Evolutionary conservation across 306 rosid species (phyloP).

Genomic region (Vicia villosa): DNA sequence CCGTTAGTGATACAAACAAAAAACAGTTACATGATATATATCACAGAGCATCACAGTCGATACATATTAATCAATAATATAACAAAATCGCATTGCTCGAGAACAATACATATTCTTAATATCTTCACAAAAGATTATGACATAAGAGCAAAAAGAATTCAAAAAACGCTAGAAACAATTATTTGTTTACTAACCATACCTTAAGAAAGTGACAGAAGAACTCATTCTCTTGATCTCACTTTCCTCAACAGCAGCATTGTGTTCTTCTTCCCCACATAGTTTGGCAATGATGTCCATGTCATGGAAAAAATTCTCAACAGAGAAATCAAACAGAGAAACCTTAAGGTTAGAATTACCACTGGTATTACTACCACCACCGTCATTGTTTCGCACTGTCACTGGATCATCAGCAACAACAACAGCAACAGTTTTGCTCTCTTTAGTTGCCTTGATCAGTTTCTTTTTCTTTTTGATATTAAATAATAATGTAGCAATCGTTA

Average conservation of each 20-base stretch:
- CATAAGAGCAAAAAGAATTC: no score
- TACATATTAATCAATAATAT: no score
- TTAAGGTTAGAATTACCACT: not conserved
- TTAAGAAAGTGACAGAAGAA: slow-evolving; percentile 65
- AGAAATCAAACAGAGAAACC: slow-evolving; percentile 60
- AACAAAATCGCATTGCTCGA: no score
- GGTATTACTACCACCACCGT: slow-evolving; percentile 9
- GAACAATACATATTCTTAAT: no score
- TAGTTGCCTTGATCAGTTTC: slow-evolving; percentile 20
- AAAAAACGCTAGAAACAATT: not conserved
- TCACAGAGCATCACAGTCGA: no score
- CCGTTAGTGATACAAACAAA: not conserved
- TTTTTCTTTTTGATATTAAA: slow-evolving; percentile 28
- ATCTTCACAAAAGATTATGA: no score
- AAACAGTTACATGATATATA: no score
- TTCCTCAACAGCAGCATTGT: slow-evolving; percentile 35
- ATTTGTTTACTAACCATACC: slow-evolving; percentile 39
- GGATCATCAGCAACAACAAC: slow-evolving; percentile 6
- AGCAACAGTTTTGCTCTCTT: slow-evolving; percentile 2
- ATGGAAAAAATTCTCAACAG: slow-evolving; percentile 63
- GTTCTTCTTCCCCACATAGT: slow-evolving; percentile 65
- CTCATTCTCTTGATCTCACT: slow-evolving; percentile 53
- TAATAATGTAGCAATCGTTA: slow-evolving; percentile 16
- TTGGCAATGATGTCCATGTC: slow-evolving; percentile 54
- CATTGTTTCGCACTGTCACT: slow-evolving; percentile 6